Base-by-base conservation (phyloP, 2,329 filamentous ascomycete genomes). In the Scytalidium lignicola region DNA sequence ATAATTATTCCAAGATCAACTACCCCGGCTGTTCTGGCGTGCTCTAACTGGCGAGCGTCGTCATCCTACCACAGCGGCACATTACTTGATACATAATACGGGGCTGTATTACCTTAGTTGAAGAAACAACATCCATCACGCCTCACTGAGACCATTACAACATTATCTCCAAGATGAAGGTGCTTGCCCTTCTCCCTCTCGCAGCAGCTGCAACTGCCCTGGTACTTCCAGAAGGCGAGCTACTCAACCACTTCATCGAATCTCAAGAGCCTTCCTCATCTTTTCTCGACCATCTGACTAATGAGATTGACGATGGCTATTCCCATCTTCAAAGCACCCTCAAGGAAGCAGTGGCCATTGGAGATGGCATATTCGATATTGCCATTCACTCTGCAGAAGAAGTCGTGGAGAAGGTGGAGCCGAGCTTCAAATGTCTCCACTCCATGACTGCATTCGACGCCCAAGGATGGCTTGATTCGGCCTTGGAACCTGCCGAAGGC, bases 161-260 rank as follows among this genome's bases (percentile, higher is more conserved):
- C 32, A 37, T 17, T 15, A n/a, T 37, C 15, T 17, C 32, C 58
- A 65, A 46, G n/a, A 66, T 66, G 63, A 65, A 60, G 61, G 42
- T 76, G 60, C 63, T 65, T 46, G 65, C 66, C 43, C 55, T 79
- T 41, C 60, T 80, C 52, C 72, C 75, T 49, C 65, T 79, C 44
- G 71, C 73, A 57, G 73, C 74, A 23, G 54, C 76, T 44, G 65
- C 70, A 53, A 66, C 74, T 46, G 76, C 76, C 21, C 71, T 80
- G 47, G 74, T 80, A 51, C 66, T 82, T 44, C 75, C 76, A 15
- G 69, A 77, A 43, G 69, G 76, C 54, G 60, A 74, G 48, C 65
- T 76, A 18, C 69, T 76, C 51, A 65, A 68, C 41, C 62, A 72
- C 37, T 52, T 75, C 42, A 55, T 65, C 40, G 65, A 72, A 53